These are phyloP conservation scores for Erysimum cheiri DNA, from an alignment of 441 rosid genomes.

Conservation along the genomic window DNA sequence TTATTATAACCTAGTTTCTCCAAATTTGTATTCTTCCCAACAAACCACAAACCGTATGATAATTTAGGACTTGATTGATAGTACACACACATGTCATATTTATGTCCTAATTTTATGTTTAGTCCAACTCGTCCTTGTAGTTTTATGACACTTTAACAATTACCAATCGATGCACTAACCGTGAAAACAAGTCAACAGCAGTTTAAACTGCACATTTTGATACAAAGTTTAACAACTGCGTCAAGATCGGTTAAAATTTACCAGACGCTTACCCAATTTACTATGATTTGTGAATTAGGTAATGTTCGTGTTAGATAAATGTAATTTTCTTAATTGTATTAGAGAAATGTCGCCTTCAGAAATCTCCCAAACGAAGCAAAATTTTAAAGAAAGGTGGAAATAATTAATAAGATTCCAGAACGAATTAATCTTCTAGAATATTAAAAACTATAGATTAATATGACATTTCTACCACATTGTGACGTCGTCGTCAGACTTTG, in stretches of 20 bases:
- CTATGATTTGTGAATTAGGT: slow-evolving; percentile 22
- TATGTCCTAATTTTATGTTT: background rate
- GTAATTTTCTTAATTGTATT: slow-evolving; percentile 15
- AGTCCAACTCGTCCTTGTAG: background rate
- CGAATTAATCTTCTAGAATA: slow-evolving; percentile 23
- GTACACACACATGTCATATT: background rate
- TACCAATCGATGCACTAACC: background rate
- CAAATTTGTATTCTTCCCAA: slow-evolving; percentile 35
- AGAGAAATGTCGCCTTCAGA: slow-evolving; percentile 24
- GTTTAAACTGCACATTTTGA: background rate
- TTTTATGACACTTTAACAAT: background rate
- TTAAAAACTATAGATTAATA: background rate
- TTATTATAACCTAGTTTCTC: slow-evolving; percentile 5
- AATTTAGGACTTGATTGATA: background rate
- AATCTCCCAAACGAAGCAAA: background rate
- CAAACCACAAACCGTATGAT: slow-evolving; percentile 17
- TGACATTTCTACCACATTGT: slow-evolving; percentile 1
- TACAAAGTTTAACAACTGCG: background rate
- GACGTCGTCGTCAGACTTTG: slow-evolving; percentile 10
- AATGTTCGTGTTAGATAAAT: slow-evolving; percentile 11
- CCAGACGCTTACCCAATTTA: background rate
- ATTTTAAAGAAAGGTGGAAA: background rate
- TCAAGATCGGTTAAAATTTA: background rate
- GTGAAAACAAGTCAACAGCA: background rate
- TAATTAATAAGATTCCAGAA: slow-evolving; percentile 2